phyloP scores from a whole-genome alignment of 805 yeast genomes.

The Kuraishia cidri region DNA sequence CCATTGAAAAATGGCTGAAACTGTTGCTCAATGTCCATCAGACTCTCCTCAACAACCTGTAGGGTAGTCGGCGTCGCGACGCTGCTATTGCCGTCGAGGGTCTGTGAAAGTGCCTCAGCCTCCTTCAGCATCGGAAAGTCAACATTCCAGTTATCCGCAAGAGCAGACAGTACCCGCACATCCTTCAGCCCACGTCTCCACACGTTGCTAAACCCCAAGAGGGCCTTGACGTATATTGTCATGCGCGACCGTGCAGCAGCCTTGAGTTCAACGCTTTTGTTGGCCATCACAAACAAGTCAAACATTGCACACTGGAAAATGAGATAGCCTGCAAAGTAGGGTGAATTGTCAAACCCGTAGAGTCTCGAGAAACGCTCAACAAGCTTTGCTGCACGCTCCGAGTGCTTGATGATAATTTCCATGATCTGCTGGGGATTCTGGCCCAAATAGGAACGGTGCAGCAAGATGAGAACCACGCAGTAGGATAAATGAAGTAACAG shows the following conservation, averaged over 20 bases:
- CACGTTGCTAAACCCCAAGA: conserved; percentile 12
- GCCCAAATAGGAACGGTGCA: conserved; percentile 20
- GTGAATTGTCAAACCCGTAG: conserved; percentile 11
- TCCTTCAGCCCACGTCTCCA: conserved; percentile 23
- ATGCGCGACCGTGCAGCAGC: conserved; percentile 11
- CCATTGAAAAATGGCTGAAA: conserved; percentile 1
- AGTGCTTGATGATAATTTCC: conserved; percentile 13
- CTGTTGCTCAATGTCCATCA: not conserved
- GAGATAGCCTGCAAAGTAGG: conserved; percentile 22
- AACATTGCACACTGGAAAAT: conserved; percentile 21
- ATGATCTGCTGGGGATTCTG: conserved; percentile 19
- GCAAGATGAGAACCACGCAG: conserved; percentile 13
- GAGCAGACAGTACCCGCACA: conserved; percentile 12
- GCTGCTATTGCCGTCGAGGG: not conserved
- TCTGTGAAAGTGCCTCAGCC: not conserved
- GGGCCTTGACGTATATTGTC: conserved; percentile 11
- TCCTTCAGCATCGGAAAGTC: conserved; percentile 1
- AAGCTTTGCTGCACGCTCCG: conserved; percentile 13
- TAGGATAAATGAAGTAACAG: conserved; percentile 19
- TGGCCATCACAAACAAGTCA: conserved; percentile 20
- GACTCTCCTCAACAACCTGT: conserved; percentile 1
- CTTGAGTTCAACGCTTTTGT: conserved; percentile 12
- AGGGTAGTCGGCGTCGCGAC: not conserved
- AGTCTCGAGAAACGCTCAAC: conserved; percentile 8
- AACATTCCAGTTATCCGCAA: conserved; percentile 18